Percentiles rank a stretch among this genome's conserved stretches.
These are phyloP conservation scores for Porpolomopsis calyptriformis DNA, from an alignment of 768 basidiomycete genomes.

Conservation along the genomic window DNA sequence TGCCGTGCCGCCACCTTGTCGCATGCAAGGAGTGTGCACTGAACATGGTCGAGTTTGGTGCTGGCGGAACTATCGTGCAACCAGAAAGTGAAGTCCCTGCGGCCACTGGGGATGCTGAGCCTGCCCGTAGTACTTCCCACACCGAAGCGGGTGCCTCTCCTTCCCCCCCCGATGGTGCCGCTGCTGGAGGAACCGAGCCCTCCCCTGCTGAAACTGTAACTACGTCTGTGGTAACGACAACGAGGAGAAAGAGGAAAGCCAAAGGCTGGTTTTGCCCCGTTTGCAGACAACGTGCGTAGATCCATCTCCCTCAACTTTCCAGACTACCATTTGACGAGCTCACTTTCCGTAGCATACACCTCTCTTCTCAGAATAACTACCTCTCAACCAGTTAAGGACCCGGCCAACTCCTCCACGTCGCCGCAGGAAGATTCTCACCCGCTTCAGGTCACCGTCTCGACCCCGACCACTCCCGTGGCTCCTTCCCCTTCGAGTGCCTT, in stretches of 20 bases:
- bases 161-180: conserved; percentile 18
- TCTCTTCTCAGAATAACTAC: conserved; percentile 79
- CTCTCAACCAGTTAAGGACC: conserved; percentile 31
- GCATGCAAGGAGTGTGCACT: conserved; percentile 92
- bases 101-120: conserved; percentile 11
- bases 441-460: conserved; percentile 2
- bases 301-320: conserved; percentile 5
- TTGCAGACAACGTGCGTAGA: conserved; percentile 83
- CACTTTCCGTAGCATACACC: conserved; percentile 58
- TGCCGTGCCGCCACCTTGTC: conserved; percentile 89
- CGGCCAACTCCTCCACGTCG: conserved; percentile 10
- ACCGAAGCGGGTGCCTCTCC: conserved; percentile 16
- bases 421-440: conserved; percentile 15
- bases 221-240: conserved; percentile 9
- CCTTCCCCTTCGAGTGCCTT: no score
- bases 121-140: conserved; percentile 18
- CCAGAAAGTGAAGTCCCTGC: conserved; percentile 29
- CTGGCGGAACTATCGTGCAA: conserved; percentile 77
- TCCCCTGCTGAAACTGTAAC: background rate
- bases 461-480: no score
- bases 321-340: conserved; percentile 2
- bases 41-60: conserved; percentile 97
- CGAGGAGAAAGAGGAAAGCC: conserved; percentile 78
- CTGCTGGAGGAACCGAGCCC: conserved; percentile 18
- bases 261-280: conserved; percentile 98